Conservation (phyloP, 805 yeast species). For the Peterozyma xylosa region DNA sequence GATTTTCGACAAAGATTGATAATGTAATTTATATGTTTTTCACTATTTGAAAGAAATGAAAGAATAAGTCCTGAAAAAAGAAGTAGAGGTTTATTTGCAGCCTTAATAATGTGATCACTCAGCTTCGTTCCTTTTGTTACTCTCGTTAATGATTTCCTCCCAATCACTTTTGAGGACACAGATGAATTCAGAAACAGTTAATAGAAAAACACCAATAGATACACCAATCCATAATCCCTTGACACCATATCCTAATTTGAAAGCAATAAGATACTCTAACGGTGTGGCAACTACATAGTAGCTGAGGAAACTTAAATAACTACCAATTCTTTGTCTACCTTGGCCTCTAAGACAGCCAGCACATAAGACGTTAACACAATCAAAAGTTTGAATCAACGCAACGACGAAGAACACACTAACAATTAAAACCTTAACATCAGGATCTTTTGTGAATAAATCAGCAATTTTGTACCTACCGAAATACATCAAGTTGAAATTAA, state of each 20-base stretch:
- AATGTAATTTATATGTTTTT: too few species aligned
- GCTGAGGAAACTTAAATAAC: conserved; percentile 34
- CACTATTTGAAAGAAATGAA: too few species aligned
- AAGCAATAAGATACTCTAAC: conserved; percentile 34
- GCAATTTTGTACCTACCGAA: conserved; percentile 30
- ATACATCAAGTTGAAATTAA: conserved; percentile 31
- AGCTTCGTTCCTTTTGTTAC: conserved; percentile 19
- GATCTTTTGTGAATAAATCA: conserved; percentile 31
- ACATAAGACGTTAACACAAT: conserved; percentile 35
- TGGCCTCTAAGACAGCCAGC: conserved; percentile 46
- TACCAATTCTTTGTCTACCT: conserved; percentile 47
- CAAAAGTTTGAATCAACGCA: conserved; percentile 42
- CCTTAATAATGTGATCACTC: not conserved
- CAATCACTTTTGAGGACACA: conserved; percentile 42
- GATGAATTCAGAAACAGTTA: conserved; percentile 31
- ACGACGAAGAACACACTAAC: conserved; percentile 36
- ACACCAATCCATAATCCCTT: conserved; percentile 43
- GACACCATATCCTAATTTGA: conserved; percentile 28
- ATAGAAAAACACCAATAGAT: conserved; percentile 31
- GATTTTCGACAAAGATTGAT: too few species aligned
- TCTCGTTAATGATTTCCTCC: conserved; percentile 36
- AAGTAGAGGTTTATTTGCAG: too few species aligned
- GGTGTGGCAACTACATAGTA: conserved; percentile 46
- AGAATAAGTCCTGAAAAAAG: too few species aligned
- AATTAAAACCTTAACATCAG: conserved; percentile 27